A percentile compares a stretch with the other conserved stretches of the same genome.
Evolutionary conservation across 75 land plant species (phyloP).

Genomic region (Sequoiadendron giganteum): DNA sequence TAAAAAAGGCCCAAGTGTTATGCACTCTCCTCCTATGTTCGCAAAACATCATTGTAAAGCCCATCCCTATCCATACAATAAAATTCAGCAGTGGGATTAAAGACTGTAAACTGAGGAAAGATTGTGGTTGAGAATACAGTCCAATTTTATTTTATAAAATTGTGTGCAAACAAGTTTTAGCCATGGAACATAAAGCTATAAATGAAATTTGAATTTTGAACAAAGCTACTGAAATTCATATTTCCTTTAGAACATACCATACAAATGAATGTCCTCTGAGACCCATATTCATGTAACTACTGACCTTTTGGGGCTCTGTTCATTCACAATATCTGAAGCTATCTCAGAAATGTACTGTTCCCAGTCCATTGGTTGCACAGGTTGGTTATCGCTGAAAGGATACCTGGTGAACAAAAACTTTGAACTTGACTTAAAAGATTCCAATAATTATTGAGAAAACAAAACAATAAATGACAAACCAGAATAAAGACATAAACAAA

Average conservation of each 20-base stretch:
- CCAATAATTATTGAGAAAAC: background rate
- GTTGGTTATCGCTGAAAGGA: constrained; percentile 81
- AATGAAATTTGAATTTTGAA: background rate
- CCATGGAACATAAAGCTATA: background rate
- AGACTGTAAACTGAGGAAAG: background rate
- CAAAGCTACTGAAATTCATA: background rate
- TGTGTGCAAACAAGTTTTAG: background rate
- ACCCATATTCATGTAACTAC: background rate
- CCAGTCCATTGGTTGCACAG: constrained; percentile 87
- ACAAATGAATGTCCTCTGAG: background rate
- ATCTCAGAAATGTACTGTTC: constrained; percentile 91
- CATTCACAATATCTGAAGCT: constrained; percentile 88
- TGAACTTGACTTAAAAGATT: background rate
- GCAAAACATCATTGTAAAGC: background rate
- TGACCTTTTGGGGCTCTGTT: constrained; percentile 97
- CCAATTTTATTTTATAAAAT: background rate
- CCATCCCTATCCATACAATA: background rate
- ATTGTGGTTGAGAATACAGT: background rate
- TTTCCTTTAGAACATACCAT: background rate
- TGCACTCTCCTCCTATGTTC: background rate
- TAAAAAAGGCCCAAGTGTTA: background rate
- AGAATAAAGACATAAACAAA: background rate
- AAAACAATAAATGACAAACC: background rate
- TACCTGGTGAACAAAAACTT: constrained; percentile 44
- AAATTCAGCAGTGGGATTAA: background rate